Conservation (phyloP, 106 monocot genomes). For the Apostasia ramifera region DNA sequence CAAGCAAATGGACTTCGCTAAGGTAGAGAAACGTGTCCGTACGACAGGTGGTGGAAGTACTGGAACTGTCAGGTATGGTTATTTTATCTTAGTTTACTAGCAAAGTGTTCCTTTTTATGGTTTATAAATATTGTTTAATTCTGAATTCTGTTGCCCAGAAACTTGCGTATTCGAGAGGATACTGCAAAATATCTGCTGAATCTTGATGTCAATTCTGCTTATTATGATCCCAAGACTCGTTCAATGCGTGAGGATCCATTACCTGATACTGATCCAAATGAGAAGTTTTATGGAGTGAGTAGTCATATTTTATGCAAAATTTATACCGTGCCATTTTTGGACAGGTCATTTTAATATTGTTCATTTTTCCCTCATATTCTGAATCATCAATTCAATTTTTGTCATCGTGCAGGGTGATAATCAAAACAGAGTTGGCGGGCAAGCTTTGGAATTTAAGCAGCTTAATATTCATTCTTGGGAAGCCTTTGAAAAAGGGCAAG, state of each 20-base stretch:
- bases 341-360: background rate
- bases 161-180: slow-evolving; percentile 97
- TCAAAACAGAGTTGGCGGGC: slow-evolving; percentile 81
- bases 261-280: slow-evolving; percentile 92
- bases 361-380: background rate
- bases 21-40: slow-evolving; percentile 94
- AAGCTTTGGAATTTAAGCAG: slow-evolving; percentile 92
- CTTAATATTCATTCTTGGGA: slow-evolving; percentile 92
- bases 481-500: slow-evolving; percentile 98
- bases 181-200: slow-evolving; percentile 96
- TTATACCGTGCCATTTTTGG: background rate
- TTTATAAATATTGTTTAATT: background rate
- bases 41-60: slow-evolving; percentile 99
- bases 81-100: background rate
- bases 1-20: slow-evolving; percentile 98
- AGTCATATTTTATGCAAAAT: background rate
- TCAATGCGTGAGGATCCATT: slow-evolving; percentile 99
- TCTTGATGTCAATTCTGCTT: slow-evolving; percentile 89
- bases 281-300: slow-evolving; percentile 87
- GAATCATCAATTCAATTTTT: background rate
- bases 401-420: slow-evolving; percentile 71
- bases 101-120: too few species aligned
- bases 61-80: slow-evolving; percentile 83
- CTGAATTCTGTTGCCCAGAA: slow-evolving; percentile 29
- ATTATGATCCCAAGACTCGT: slow-evolving; percentile 94